Percentiles rank a stretch among this genome's conserved stretches.
phyloP scores from a whole-genome alignment of 129 eudicot genomes.

The Cynara cardunculus region DNA sequence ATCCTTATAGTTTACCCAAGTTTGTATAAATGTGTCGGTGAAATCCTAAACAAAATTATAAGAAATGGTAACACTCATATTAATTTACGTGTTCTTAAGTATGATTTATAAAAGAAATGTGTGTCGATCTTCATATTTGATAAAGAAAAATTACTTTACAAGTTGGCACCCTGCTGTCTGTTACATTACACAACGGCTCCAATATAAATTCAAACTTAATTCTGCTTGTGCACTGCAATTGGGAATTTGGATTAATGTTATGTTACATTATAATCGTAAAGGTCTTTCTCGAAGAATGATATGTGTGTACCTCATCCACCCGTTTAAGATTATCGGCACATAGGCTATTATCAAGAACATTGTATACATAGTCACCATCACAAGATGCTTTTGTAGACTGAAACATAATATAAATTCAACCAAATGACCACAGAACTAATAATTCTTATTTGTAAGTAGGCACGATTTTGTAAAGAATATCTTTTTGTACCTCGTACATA shows the following conservation, averaged over 20 bases:
- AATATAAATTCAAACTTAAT: conserved; percentile 8
- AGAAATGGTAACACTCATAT: not conserved
- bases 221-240: conserved; percentile 18
- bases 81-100: not conserved
- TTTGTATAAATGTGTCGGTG: not conserved
- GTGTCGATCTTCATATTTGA: not conserved
- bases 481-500: conserved; percentile 19
- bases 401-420: not conserved
- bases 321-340: conserved; percentile 11
- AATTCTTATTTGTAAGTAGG: not conserved
- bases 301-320: conserved; percentile 20
- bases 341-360: conserved; percentile 9
- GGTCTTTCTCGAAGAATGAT: not conserved
- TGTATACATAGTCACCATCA: conserved; percentile 20
- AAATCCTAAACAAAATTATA: conserved; percentile 5
- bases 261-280: not conserved
- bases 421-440: not conserved
- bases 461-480: not conserved
- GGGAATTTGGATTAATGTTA: not conserved
- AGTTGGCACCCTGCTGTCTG: conserved; percentile 5
- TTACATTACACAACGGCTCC: conserved; percentile 15
- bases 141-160: conserved; percentile 20
- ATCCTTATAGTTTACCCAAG: conserved; percentile 19
- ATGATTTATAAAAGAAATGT: not conserved
- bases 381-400: conserved; percentile 27